A percentile compares a stretch with the other conserved stretches of the same genome.
These are phyloP conservation scores for Pseudogymnoascus sp. DNA, from an alignment of 2,329 filamentous ascomycete genomes.

Conservation along the genomic window DNA sequence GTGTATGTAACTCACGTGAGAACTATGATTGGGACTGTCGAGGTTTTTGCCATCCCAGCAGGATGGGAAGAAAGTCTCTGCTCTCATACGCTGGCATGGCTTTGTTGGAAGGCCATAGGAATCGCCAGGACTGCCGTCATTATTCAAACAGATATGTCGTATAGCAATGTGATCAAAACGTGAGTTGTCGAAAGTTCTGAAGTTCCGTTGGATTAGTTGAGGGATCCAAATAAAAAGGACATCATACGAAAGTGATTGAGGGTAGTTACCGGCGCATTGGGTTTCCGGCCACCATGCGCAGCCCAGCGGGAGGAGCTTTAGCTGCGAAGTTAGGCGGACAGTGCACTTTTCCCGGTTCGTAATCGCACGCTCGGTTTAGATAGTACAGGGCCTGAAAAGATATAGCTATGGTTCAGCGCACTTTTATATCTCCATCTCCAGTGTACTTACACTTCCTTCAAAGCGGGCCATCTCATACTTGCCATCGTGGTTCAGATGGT, in stretches of 20 bases:
- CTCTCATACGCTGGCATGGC: neutral
- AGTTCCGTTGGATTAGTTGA: neutral
- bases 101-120: neutral
- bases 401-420: neutral
- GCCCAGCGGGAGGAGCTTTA: constrained; percentile 11
- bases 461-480: constrained; percentile 9
- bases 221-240: neutral
- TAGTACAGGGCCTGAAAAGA: constrained; percentile 15
- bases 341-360: neutral
- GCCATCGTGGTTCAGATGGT: constrained; percentile 13
- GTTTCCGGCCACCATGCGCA: constrained; percentile 18
- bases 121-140: neutral
- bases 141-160: neutral
- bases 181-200: neutral
- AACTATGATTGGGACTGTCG: constrained; percentile 14
- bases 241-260: neutral
- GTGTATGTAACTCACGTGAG: constrained; percentile 11
- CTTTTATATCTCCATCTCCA: no score
- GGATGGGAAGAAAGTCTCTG: constrained; percentile 14
- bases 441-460: no score
- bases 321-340: constrained; percentile 4
- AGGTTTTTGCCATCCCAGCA: constrained; percentile 18
- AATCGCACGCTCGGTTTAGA: constrained; percentile 14
- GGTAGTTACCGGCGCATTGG: constrained; percentile 11
- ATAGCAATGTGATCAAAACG: neutral